Percentiles rank a stretch among this genome's conserved stretches.
Evolutionary conservation across 2,329 filamentous ascomycete species (phyloP).

Genomic region (Fusarium sublunatum): DNA sequence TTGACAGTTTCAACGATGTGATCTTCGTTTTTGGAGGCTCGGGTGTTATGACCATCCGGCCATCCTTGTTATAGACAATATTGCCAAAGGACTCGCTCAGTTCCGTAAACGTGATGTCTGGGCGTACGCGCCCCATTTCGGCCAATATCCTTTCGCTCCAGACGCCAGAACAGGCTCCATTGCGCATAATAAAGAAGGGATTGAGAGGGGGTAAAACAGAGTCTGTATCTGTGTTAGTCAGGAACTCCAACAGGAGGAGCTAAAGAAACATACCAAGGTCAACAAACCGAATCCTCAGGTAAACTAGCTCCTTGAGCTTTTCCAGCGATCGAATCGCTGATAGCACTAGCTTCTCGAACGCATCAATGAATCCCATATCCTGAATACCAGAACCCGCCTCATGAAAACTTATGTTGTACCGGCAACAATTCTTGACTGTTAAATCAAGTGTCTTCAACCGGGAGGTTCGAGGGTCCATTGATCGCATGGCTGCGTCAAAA

Average conservation of each 20-base stretch:
- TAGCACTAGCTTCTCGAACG: constrained; percentile 76
- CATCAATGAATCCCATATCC: constrained; percentile 76
- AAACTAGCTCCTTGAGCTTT: constrained; percentile 68
- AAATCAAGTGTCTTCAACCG: constrained; percentile 75
- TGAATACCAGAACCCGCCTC: constrained; percentile 77
- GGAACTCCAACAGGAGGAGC: not conserved
- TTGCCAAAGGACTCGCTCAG: constrained; percentile 73
- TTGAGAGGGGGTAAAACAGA: constrained; percentile 77
- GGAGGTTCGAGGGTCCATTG: constrained; percentile 60
- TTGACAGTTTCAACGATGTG: constrained; percentile 66
- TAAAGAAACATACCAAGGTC: constrained; percentile 67
- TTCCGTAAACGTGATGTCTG: constrained; percentile 68
- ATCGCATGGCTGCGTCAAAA: constrained; percentile 68
- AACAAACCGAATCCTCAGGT: constrained; percentile 78
- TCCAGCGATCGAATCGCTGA: constrained; percentile 70
- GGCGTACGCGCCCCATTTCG: constrained; percentile 68
- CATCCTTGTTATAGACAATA: constrained; percentile 68
- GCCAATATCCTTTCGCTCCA: constrained; percentile 77
- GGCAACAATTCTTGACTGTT: constrained; percentile 80
- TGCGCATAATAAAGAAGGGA: constrained; percentile 74
- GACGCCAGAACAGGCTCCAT: constrained; percentile 72
- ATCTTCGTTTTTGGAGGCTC: constrained; percentile 65
- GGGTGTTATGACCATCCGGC: constrained; percentile 66
- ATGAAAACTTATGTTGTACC: constrained; percentile 64
- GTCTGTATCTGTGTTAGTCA: constrained; percentile 58